phyloP scores from a whole-genome alignment of 1,284 basidiomycete genomes.

The Albatrellus sp. region DNA sequence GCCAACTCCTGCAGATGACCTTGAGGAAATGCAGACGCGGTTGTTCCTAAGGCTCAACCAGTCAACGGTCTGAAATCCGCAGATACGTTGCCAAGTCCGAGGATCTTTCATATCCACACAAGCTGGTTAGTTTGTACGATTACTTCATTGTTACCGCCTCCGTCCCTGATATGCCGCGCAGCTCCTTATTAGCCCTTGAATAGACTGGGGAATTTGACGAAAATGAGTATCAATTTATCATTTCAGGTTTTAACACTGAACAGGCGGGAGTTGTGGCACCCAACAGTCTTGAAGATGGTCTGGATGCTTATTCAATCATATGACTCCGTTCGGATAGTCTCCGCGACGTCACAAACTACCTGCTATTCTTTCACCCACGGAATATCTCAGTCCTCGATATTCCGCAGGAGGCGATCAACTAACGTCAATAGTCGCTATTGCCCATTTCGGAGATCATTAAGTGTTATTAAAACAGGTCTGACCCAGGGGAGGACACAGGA shows the following conservation, averaged over 20 bases:
- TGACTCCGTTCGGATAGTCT: slow-evolving; percentile 76
- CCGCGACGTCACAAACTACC: background rate
- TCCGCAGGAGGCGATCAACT: slow-evolving; percentile 76
- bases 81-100: slow-evolving; percentile 66
- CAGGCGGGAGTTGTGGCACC: slow-evolving; percentile 80
- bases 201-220: slow-evolving; percentile 39
- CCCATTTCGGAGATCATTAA: slow-evolving; percentile 56
- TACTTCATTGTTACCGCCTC: background rate
- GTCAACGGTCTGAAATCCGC: slow-evolving; percentile 75
- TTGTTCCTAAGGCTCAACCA: slow-evolving; percentile 88
- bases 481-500: too few species aligned
- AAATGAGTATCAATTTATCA: slow-evolving; percentile 50
- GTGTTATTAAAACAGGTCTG: too few species aligned
- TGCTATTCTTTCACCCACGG: slow-evolving; percentile 2
- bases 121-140: slow-evolving; percentile 43
- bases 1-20: slow-evolving; percentile 75
- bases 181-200: slow-evolving; percentile 30
- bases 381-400: slow-evolving; percentile 39
- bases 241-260: slow-evolving; percentile 64
- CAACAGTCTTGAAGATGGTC: slow-evolving; percentile 72
- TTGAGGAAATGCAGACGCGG: slow-evolving; percentile 86
- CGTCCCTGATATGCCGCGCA: slow-evolving; percentile 13
- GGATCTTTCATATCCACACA: slow-evolving; percentile 79
- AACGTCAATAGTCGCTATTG: slow-evolving; percentile 72
- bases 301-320: slow-evolving; percentile 83